Conservation (phyloP, 345 rosid species). For the Eucalyptus marginata region DNA sequence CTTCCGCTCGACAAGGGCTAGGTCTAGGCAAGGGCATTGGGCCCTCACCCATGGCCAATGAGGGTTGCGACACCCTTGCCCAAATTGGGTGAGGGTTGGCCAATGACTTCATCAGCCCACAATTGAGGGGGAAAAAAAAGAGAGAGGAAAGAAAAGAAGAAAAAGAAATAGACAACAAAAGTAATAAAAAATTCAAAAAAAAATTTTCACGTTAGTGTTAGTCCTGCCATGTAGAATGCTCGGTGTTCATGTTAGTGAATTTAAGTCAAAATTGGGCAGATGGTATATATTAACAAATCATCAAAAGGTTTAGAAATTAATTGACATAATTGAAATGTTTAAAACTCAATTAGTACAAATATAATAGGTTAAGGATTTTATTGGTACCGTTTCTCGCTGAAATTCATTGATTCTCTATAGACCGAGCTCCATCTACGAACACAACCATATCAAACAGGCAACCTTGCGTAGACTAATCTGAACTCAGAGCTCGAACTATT, state of each 20-base stretch:
- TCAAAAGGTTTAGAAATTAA: fast-evolving
- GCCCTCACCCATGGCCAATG: not conserved
- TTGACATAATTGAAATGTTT: fast-evolving
- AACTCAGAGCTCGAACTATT: not conserved
- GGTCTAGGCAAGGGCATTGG: not conserved
- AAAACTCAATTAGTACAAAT: too few species aligned
- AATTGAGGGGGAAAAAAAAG: too few species aligned
- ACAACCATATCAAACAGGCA: not conserved
- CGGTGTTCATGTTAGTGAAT: fast-evolving
- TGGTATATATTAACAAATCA: too few species aligned
- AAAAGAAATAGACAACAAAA: too few species aligned
- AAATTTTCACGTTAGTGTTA: fast-evolving
- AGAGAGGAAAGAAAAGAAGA: not conserved
- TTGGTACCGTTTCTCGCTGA: too few species aligned
- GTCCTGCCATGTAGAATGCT: fast-evolving
- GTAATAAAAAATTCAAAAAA: too few species aligned
- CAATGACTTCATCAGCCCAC: too few species aligned
- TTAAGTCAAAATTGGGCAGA: fast-evolving
- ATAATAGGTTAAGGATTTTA: too few species aligned
- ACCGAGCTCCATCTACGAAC: not conserved
- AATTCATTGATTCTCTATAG: not conserved
- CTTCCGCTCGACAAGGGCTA: not conserved
- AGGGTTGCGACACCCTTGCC: not conserved
- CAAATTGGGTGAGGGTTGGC: not conserved
- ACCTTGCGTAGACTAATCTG: not conserved